Base-by-base conservation (phyloP, 192 early-diverging fungal genomes). In the Podila minutissima region DNA sequence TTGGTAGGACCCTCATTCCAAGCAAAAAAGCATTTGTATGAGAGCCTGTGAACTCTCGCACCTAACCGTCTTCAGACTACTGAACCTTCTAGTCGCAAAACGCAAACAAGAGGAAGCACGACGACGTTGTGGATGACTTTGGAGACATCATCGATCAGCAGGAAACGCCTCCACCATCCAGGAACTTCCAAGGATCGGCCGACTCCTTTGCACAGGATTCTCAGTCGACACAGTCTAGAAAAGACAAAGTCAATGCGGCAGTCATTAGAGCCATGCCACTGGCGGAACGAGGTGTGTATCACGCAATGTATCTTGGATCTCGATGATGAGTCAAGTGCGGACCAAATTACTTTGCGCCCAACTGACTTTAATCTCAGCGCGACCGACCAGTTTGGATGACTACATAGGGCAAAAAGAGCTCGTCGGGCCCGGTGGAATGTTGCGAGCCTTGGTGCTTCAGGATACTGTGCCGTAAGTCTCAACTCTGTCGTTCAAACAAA, bases 351-450 rank as follows among this genome's bases (percentile, higher is more conserved):
- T 55, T 19, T 26, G 6, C 22, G 17, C n/a, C 53, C 24, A 7
- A 55, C 20, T 55, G 22, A n/a, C 24, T n/a, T 26, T 55, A 26
- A 55, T 24, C 24, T 24, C 74, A 72, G 90, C 87, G 9, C 78
- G 93, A 41, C 93, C 93, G 5, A 75, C 32, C 0, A 83, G 11
- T 10, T 72, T 95, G 9, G 91, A 91, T 10, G 85, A 91, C 11
- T 92, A 95, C 76, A 86, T 93, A 13, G 94, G 94, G 26, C 95
- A 97, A 68, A 64, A 85, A 3, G 87, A 89, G 22, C 69, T 96
- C 4, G 83, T 95, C 6, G 94, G 95, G 0, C 75, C 89, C 5
- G 69, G 82, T 13, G 90, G 91, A 11, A 78, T 95, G 0, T 76
- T 97, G 41, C 86, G 91, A 5, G 64, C 66, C 11, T 73, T 97